Conservation (phyloP, 75 land plant genomes). For the Pinus taeda region DNA sequence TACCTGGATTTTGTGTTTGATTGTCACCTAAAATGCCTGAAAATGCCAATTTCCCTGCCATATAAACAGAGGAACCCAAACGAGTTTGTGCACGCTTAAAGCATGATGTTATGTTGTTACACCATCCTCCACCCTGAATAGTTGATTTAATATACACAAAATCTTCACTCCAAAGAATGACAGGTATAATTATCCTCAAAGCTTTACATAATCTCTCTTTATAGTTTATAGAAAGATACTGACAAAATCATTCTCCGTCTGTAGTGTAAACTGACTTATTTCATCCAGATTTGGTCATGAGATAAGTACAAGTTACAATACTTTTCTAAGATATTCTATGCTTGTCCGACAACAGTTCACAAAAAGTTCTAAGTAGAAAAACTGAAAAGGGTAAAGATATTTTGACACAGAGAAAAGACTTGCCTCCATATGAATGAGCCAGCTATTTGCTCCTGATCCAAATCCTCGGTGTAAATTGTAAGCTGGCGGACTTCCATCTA, state of each 20-base stretch:
- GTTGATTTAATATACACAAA: background rate
- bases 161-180: background rate
- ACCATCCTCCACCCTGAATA: slow-evolving; percentile 93
- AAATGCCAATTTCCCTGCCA: slow-evolving; percentile 49
- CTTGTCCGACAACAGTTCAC: background rate
- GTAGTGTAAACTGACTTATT: background rate
- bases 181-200: background rate
- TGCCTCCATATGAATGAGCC: slow-evolving; percentile 87
- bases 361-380: background rate
- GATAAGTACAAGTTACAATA: background rate
- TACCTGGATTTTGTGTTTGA: slow-evolving; percentile 63
- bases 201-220: too few species aligned
- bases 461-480: slow-evolving; percentile 66
- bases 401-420: slow-evolving; percentile 9
- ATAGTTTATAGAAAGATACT: background rate
- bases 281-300: background rate
- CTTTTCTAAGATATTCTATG: background rate
- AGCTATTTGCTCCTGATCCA: slow-evolving; percentile 70
- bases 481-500: slow-evolving; percentile 96
- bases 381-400: too few species aligned
- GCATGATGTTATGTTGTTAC: slow-evolving; percentile 52
- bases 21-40: slow-evolving; percentile 78
- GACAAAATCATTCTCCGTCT: background rate
- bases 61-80: slow-evolving; percentile 70
- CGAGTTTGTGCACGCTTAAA: slow-evolving; percentile 31